Base-by-base conservation (phyloP, 345 rosid genomes). In the Pugionium cornutum region DNA sequence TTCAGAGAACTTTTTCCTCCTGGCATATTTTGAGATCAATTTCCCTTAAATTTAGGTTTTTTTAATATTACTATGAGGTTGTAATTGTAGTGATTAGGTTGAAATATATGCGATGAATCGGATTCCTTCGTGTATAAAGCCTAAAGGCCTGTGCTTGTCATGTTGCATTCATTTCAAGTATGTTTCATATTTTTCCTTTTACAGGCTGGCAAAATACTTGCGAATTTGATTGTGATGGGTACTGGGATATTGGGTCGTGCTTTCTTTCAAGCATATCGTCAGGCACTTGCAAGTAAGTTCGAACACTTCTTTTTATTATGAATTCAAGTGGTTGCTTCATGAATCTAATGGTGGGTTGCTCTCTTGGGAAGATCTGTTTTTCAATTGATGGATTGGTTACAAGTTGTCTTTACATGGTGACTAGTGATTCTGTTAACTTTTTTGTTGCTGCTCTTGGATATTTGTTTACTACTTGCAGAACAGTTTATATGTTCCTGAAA, bases 221-320 rank as follows among this genome's bases (percentile, higher is more conserved):
- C 97, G 26, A 82, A 90, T 60, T 74, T 94, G 73, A 77, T 90
- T 76, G 89, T 88, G 61, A 82, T 86, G 90, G 96, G 97, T 25
- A 72, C 85, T 52, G 84, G 89, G 10, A 83, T 94, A 45, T 62
- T 94, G 42, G 92, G 79, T 26, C 84, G 97, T 76, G 95, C 96
- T 53, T 50, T 90, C 29, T 75, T 81, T 74, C 99, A 94, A 82
- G 96, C 97, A 34, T 94, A 94, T 64, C 95, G 96, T 31, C 96
- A 94, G 69, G 97, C 97, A 51, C 84, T 94, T 34, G 47, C 90
- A 64, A 94, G 97, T 88, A 77, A 57, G 91, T 53, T 54, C 30
- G 33, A 9, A 27, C 35, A 42, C 64, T 32, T 47, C 58, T 10
- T 54, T 6, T 1, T 5, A 27, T 62, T 44, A 26, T 49, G 4